Evolutionary conservation across 2,329 filamentous ascomycete species (phyloP).

Genomic region (Byssochlamys sp.): DNA sequence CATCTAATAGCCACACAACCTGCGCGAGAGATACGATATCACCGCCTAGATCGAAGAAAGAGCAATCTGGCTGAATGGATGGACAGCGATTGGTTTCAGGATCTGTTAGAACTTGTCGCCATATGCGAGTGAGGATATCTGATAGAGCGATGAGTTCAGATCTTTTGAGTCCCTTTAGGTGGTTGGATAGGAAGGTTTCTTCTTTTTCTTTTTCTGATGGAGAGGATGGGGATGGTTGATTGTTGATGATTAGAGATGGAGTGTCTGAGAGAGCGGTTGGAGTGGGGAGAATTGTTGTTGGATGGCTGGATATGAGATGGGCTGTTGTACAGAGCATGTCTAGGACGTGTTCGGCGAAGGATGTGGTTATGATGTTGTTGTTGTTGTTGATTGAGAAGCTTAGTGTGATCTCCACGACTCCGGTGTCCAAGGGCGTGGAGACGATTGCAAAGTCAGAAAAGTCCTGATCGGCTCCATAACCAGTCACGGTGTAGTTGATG

Average conservation of each 20-base stretch:
- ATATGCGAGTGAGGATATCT: slow-evolving; percentile 29
- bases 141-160: slow-evolving; percentile 32
- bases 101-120: slow-evolving; percentile 30
- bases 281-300: slow-evolving; percentile 24
- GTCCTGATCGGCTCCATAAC: slow-evolving; percentile 31
- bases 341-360: slow-evolving; percentile 27
- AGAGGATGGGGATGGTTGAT: not conserved
- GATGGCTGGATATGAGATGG: slow-evolving; percentile 27
- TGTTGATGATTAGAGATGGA: slow-evolving; percentile 16
- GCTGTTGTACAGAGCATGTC: slow-evolving; percentile 33
- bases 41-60: slow-evolving; percentile 34
- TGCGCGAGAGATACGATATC: slow-evolving; percentile 35
- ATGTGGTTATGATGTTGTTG: slow-evolving; percentile 14
- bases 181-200: slow-evolving; percentile 24
- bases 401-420: slow-evolving; percentile 26
- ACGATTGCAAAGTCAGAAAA: slow-evolving; percentile 32
- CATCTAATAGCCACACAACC: slow-evolving; percentile 31
- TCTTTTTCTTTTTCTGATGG: slow-evolving; percentile 18
- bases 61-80: slow-evolving; percentile 29
- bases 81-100: slow-evolving; percentile 12
- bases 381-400: slow-evolving; percentile 18
- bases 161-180: slow-evolving; percentile 28
- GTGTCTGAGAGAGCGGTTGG: slow-evolving; percentile 22
- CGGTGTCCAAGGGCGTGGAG: slow-evolving; percentile 25
- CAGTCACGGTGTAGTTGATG: slow-evolving; percentile 30